Percentiles rank a stretch among this genome's conserved stretches.
Evolutionary conservation across 140 eudicot genomes (phyloP).

Genomic region (Erigeron philadelphicus): DNA sequence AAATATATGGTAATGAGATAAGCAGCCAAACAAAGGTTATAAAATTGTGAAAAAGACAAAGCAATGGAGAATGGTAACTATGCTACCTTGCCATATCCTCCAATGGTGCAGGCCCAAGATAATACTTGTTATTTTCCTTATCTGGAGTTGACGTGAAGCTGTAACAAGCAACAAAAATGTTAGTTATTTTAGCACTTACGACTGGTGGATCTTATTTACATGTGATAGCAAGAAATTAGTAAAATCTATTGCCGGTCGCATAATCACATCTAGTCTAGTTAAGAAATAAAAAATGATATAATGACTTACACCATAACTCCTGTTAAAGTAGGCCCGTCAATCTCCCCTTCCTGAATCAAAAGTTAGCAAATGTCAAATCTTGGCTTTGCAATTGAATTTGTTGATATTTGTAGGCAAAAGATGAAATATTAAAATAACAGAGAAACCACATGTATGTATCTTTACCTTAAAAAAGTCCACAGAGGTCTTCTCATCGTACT

Average conservation of each 20-base stretch:
- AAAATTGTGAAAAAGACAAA: not conserved
- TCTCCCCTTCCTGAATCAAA: constrained; percentile 55
- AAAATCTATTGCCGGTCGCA: not conserved
- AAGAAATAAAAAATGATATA: not conserved
- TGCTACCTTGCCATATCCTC: constrained; percentile 85
- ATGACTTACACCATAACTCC: constrained; percentile 76
- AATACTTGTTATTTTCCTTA: constrained; percentile 65
- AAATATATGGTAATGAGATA: constrained; percentile 10
- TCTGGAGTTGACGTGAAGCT: constrained; percentile 95
- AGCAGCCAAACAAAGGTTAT: not conserved
- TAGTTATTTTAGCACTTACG: not conserved
- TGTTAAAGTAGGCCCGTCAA: constrained; percentile 46
- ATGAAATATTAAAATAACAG: not conserved
- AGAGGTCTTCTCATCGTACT: constrained; percentile 65
- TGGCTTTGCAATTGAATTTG: not conserved
- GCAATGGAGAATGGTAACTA: not conserved
- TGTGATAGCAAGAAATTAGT: not conserved
- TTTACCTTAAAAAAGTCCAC: constrained; percentile 76
- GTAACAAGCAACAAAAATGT: constrained; percentile 17
- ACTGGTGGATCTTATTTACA: not conserved
- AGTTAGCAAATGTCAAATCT: constrained; percentile 4
- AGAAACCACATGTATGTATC: not conserved
- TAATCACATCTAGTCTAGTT: not conserved
- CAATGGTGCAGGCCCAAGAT: constrained; percentile 94
- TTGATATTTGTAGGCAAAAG: too few species aligned